These are phyloP conservation scores for Phytophthora pluvialis DNA, from an alignment of 352 stramenopile species.

Conservation along the genomic window DNA sequence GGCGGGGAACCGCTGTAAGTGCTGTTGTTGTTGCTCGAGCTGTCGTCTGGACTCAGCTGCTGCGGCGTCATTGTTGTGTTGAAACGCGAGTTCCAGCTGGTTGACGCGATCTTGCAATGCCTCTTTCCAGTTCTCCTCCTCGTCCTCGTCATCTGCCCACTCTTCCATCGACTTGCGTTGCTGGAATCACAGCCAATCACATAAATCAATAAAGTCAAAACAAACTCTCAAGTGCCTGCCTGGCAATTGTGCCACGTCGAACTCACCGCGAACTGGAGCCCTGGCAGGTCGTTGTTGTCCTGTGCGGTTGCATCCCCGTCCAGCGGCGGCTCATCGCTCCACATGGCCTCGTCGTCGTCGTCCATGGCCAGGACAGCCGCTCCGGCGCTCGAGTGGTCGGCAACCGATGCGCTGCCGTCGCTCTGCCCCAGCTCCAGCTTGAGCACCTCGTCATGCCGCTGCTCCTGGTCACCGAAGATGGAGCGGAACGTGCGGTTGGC, in stretches of 20 bases:
- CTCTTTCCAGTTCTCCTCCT: slow-evolving; percentile 84
- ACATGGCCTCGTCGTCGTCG: slow-evolving; percentile 54
- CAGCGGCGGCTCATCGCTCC: slow-evolving; percentile 49
- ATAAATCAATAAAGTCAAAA: slow-evolving; percentile 12
- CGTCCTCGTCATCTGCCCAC: slow-evolving; percentile 80
- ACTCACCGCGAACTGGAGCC: slow-evolving; percentile 41
- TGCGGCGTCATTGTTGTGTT: slow-evolving; percentile 39
- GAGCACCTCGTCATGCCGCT: slow-evolving; percentile 29
- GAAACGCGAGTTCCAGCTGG: slow-evolving; percentile 70
- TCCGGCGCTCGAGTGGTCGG: neutral
- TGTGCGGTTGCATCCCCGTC: slow-evolving; percentile 11
- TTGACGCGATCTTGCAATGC: slow-evolving; percentile 79
- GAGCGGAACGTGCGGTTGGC: slow-evolving; percentile 78
- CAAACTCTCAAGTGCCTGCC: neutral
- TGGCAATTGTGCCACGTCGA: neutral
- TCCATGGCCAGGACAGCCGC: slow-evolving; percentile 23
- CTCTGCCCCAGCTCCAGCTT: slow-evolving; percentile 33
- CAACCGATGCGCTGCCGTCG: slow-evolving; percentile 8
- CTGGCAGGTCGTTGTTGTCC: slow-evolving; percentile 28
- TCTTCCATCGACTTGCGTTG: slow-evolving; percentile 70
- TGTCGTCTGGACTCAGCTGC: slow-evolving; percentile 22
- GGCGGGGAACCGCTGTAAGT: slow-evolving; percentile 13
- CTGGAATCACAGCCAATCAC: slow-evolving; percentile 23
- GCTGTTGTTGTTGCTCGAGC: slow-evolving; percentile 26
- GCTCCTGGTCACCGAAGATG: slow-evolving; percentile 52